A percentile compares a stretch with the other conserved stretches of the same genome.
phyloP scores from a whole-genome alignment of 495 filamentous ascomycete genomes.

The Hypoxylon intermedium region DNA sequence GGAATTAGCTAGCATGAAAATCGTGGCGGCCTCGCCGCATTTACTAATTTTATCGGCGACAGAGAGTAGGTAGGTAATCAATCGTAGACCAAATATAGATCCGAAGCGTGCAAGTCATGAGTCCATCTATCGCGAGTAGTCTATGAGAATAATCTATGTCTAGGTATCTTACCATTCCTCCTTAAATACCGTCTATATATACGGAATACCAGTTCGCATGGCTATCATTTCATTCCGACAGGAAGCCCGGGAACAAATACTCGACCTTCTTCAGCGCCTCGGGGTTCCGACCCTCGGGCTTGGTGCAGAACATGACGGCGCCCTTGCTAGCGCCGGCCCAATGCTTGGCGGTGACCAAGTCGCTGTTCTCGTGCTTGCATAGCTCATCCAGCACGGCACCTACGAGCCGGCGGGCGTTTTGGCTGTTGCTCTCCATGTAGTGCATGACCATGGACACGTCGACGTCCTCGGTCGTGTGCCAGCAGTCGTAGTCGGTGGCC shows the following conservation, averaged over 20 bases:
- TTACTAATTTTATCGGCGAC: no score
- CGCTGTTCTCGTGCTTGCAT: slow-evolving; percentile 72
- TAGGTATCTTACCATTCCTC: no score
- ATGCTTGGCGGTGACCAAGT: slow-evolving; percentile 81
- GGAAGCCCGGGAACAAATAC: slow-evolving; percentile 77
- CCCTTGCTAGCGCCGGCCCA: slow-evolving; percentile 67
- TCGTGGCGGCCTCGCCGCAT: no score
- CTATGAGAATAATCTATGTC: no score
- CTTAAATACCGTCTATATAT: no score
- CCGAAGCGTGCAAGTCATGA: no score
- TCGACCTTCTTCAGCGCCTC: slow-evolving; percentile 73
- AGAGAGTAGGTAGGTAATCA: no score
- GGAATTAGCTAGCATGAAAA: no score
- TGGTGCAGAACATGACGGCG: slow-evolving; percentile 76
- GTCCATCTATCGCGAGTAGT: no score
- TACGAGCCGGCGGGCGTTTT: slow-evolving; percentile 84
- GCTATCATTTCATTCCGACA: slow-evolving; percentile 48
- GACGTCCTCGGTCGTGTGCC: slow-evolving; percentile 79
- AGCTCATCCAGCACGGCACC: slow-evolving; percentile 88
- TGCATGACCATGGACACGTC: slow-evolving; percentile 97
- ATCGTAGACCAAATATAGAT: no score
- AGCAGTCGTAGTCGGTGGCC: slow-evolving; percentile 99
- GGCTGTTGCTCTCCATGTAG: slow-evolving; percentile 90
- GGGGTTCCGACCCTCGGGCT: slow-evolving; percentile 64
- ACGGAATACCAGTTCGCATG: no score